Conservation (phyloP, 257 asterid species). For the Nyctanthes arbortristis region DNA sequence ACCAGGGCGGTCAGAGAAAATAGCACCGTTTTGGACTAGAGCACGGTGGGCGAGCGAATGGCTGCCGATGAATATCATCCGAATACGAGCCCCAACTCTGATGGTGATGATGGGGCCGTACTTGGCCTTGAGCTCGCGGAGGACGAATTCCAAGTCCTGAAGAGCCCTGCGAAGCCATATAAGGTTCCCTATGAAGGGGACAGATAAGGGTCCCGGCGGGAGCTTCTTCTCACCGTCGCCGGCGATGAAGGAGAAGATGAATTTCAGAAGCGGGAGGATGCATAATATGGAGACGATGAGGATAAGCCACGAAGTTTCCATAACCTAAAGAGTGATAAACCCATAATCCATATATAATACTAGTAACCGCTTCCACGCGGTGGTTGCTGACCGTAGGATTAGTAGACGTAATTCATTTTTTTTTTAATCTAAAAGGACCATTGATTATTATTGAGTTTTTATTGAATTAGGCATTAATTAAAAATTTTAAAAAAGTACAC, state of each 20-base stretch:
- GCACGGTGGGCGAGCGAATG: constrained; percentile 38
- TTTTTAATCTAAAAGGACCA: too few species aligned
- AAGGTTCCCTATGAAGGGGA: constrained; percentile 26
- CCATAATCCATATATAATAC: too few species aligned
- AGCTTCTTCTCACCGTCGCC: constrained; percentile 10
- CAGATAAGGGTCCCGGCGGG: constrained; percentile 30
- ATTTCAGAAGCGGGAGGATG: constrained; percentile 39
- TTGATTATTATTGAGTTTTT: too few species aligned
- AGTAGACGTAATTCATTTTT: too few species aligned
- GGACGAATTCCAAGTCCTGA: constrained; percentile 19
- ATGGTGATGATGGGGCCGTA: constrained; percentile 36
- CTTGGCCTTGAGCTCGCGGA: constrained; percentile 19
- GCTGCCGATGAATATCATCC: constrained; percentile 26
- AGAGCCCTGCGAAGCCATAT: constrained; percentile 27
- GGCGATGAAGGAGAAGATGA: constrained; percentile 11
- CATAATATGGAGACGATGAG: constrained; percentile 37
- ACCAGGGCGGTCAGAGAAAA: constrained; percentile 40
- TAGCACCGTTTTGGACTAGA: constrained; percentile 36
- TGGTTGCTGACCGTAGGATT: too few species aligned
- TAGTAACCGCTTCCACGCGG: too few species aligned
- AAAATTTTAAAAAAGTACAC: too few species aligned
- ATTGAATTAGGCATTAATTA: too few species aligned
- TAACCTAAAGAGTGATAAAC: too few species aligned
- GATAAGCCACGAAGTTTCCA: constrained; percentile 23
- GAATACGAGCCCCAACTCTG: constrained; percentile 17